Base-by-base conservation (phyloP, 306 rosid genomes). In the Psophocarpus tetragonolobus region DNA sequence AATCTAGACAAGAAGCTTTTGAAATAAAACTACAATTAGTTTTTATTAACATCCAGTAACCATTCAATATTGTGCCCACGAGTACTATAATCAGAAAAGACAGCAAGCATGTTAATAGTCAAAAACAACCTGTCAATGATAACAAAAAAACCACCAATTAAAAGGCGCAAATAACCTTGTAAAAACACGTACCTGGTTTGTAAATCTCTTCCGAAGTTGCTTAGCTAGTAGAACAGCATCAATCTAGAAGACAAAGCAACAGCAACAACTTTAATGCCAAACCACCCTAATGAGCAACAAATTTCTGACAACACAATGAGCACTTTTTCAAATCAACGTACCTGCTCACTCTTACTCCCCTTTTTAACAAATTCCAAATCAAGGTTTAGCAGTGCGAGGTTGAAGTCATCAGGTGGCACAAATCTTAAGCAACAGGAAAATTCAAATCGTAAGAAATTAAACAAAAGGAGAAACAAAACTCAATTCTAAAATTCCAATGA, bases 351-450 rank as follows among this genome's bases (percentile, higher is more conserved):
- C 86, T 81, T 92, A 62, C 53, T 68, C 39, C 94, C 94, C 76
- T 79, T 92, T 71, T 90, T 91, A 75, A 92, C 83, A 69, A 96
- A 92, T 81, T 96, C 99, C 90, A 96, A 84, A 23, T 96, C 99
- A 54, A 96, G 81, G 12, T 85, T 85, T n/a, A 96, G 83, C 88
- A 90, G 7, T 4, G 99, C 97, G 74, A 96, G 85, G 76, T 85
- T 70, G 83, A 92, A 96, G 61, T 87, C 68, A 8, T 90, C 97
- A 18, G 98, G 99, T 1, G 93, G 97, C 51, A 84, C 81, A 68
- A 96, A 96, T 73, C 99, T 96, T 78, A 83, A 67, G 38, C 36
- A 81, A 79, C 71, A 6, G 21, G 23, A 20, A 21, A 27, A 27
- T 81, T 51, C 23, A 54, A 23, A 71, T 23, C 53, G 63, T 77